These are phyloP conservation scores for Rhizophagus clarus DNA, from an alignment of 192 early-diverging fungal species.

Conservation along the genomic window DNA sequence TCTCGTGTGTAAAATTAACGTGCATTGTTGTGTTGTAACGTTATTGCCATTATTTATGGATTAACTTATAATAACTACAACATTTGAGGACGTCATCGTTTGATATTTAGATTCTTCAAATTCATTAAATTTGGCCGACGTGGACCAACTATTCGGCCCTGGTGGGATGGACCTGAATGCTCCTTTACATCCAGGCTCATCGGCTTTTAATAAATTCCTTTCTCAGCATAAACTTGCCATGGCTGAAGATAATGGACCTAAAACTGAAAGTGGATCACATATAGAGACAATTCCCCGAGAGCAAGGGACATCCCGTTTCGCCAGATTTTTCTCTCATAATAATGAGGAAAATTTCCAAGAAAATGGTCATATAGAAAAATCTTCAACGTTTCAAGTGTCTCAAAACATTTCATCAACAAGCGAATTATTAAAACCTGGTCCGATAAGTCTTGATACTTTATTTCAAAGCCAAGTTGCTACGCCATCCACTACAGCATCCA, in stretches of 20 bases:
- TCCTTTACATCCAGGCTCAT: slow-evolving; percentile 36
- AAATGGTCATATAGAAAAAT: background rate
- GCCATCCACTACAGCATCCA: slow-evolving; percentile 21
- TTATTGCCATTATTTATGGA: background rate
- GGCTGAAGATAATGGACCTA: slow-evolving; percentile 29
- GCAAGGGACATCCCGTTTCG: slow-evolving; percentile 59
- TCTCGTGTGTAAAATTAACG: background rate
- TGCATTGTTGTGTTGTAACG: background rate
- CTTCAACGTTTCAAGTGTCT: background rate
- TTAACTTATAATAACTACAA: background rate
- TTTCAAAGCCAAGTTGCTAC: slow-evolving; percentile 49
- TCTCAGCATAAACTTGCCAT: slow-evolving; percentile 45
- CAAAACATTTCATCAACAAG: slow-evolving; percentile 31
- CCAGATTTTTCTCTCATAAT: slow-evolving; percentile 57
- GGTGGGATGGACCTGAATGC: slow-evolving; percentile 42
- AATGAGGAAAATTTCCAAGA: slow-evolving; percentile 41
- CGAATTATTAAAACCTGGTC: slow-evolving; percentile 37
- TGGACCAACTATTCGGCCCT: slow-evolving; percentile 49
- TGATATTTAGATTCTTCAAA: slow-evolving; percentile 1
- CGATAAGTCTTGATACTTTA: slow-evolving; percentile 50
- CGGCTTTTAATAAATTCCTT: slow-evolving; percentile 51
- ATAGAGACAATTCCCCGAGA: slow-evolving; percentile 29
- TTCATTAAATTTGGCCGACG: slow-evolving; percentile 40
- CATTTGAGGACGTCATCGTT: background rate
- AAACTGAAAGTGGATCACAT: background rate